Evolutionary conservation across 192 early-diverging fungal genomes (phyloP), one percentile per base, ranked within the genome.

Genomic region (Podila epigama): DNA sequence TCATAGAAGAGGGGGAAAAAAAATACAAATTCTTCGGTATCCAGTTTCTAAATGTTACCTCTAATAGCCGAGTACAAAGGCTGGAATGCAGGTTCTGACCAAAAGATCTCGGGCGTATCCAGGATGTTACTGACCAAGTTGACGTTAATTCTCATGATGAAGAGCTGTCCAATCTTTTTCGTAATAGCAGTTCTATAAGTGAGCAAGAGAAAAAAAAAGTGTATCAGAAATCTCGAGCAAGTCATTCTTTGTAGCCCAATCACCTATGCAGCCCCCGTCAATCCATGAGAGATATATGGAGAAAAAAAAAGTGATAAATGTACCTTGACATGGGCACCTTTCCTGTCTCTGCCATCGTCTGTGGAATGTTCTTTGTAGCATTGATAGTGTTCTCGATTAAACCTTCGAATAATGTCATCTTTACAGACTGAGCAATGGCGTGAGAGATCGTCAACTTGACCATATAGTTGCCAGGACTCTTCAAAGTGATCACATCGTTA

Each of bases 401-500:
- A 33, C 87, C 88, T 81, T 98, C 97, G 79, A 96, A 98, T 27
- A 93, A 75, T 1, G 94, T 91, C 73, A 98, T 93, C 79, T 98
- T 98, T 50, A 93, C 95, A 37, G 90, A 91, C 82, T 98, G 97
- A 9, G 97, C 94, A 54, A 98, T 92, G 4, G 94, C 97, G 82
- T 98, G 97, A 3, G 93, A 92, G 68, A 98, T 97, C 1, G 96
- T 93, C 54, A 98, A 84, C 79, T 97, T 98, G 69, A 94, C 91
- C 85, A 97, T 90, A 55, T 92, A 90, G 52, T 93, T 92, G 31
- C 86, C 83, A 18, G 93, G 84, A 63, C 89, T 89, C 65, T 90
- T 89, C 52, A 96, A 79, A 27, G 92, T 93, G 37, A 96, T 94
- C 27, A 96, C 89, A 68, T 96, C 94, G 69, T 96, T 96, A 81